Evolutionary conservation across 2,329 filamentous ascomycete species (phyloP).

Genomic region (Didymella lethalis): DNA sequence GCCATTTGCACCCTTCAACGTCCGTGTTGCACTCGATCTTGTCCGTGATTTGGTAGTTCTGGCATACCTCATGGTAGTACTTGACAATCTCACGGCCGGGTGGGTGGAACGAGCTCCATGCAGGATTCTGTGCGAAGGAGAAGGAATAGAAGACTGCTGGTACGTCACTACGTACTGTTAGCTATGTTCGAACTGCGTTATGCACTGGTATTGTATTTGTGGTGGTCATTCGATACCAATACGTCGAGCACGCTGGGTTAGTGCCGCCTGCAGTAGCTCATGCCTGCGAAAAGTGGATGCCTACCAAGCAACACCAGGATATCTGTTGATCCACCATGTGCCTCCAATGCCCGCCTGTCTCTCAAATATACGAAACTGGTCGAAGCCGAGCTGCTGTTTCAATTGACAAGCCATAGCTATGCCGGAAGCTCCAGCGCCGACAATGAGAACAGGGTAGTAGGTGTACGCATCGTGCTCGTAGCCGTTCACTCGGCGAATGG

Average conservation of each 20-base stretch:
- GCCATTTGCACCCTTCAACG: constrained; percentile 61
- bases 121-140: constrained; percentile 62
- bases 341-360: constrained; percentile 65
- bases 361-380: constrained; percentile 69
- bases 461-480: constrained; percentile 52
- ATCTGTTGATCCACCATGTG: constrained; percentile 70
- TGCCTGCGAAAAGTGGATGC: constrained; percentile 8
- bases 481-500: constrained; percentile 49
- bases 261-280: not conserved
- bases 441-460: constrained; percentile 61
- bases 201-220: not conserved
- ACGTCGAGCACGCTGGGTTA: not conserved
- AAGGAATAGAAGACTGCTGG: constrained; percentile 65
- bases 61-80: constrained; percentile 63
- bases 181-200: not conserved
- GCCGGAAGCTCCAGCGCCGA: constrained; percentile 69
- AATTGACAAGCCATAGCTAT: constrained; percentile 68
- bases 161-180: constrained; percentile 48
- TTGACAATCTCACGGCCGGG: constrained; percentile 59
- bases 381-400: constrained; percentile 64
- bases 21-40: constrained; percentile 68
- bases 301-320: constrained; percentile 56
- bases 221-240: not conserved
- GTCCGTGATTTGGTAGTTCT: constrained; percentile 61
- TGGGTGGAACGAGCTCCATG: constrained; percentile 61